Evolutionary conservation across 1,284 basidiomycete genomes (phyloP), one percentile per base, ranked within the genome.

Genomic region (Austroboletus novae-zelandiae): DNA sequence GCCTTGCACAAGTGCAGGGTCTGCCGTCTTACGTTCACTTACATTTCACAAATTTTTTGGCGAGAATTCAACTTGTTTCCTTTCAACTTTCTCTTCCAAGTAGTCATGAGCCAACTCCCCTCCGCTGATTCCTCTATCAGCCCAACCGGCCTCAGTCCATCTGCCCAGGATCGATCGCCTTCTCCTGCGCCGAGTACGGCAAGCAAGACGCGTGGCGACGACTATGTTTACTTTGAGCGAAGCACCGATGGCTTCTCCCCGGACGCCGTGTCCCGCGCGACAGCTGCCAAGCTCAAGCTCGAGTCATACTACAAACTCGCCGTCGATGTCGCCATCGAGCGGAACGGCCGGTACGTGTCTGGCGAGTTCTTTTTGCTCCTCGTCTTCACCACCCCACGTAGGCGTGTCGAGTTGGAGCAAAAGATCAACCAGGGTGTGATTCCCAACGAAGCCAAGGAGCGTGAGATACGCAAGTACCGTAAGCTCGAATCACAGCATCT

Each of bases 231-330:
- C 71, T 97, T 94, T 70, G 85, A 90, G 62, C 79, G 91, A 49
- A 84, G 77, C 53, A 80, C 85, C 13, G 68, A 72, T 41, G 79
- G 79, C 43, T 89, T 94, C 66, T 84, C 84, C 23, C 84, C 89
- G 51, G 80, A 84, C 48, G 86, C 88, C 31, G 68, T 86, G 55
- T 84, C 91, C 39, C 86, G 89, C 60, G 90, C 91, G 11, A 94
- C 91, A 60, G 84, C 83, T 36, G 92, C 93, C 14, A 92, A 94
- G 69, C 76, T 96, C 68, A 94, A 94, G 71, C 76, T 96, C 46
- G 93, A 96, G 71, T 84, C 93, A 65, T 93, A 85, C 62, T 97
- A 96, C 73, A 94, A 94, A 68, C 83, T 94, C 49, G 89, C 89
- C 1, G 93, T 97, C 27, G 91, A 95, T 70, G 83, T 89, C 51